Percentiles rank a stretch among this genome's conserved stretches.
phyloP scores from a whole-genome alignment of 2,329 filamentous ascomycete genomes.

The Grosmannia serpens region DNA sequence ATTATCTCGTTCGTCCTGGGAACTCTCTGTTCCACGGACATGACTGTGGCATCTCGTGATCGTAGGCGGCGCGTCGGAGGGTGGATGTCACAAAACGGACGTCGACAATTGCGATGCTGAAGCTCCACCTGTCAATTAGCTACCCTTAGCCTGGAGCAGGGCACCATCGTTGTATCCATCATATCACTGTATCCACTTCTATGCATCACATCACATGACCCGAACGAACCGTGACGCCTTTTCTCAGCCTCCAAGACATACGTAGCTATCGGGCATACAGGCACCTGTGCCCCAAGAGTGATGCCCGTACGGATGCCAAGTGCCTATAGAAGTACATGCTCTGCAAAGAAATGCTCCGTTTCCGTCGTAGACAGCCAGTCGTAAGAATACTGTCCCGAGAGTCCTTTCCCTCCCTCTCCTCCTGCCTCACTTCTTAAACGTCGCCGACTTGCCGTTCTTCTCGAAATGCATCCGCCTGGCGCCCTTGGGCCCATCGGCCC shows the following conservation, averaged over 20 bases:
- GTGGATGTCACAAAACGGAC: neutral
- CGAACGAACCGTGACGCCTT: neutral
- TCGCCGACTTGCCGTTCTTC: conserved; percentile 22
- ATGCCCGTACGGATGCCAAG: neutral
- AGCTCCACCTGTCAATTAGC: neutral
- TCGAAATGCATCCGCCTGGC: conserved; percentile 21
- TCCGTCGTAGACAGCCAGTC: neutral
- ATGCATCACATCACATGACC: neutral
- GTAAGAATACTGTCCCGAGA: neutral
- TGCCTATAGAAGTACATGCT: neutral
- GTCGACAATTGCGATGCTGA: neutral
- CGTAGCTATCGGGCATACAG: neutral
- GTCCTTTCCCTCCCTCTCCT: neutral
- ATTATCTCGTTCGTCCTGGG: neutral
- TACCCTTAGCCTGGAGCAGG: neutral
- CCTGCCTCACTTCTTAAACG: conserved; percentile 25
- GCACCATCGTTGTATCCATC: neutral
- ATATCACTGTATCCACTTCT: neutral
- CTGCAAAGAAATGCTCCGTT: neutral
- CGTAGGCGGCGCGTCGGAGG: neutral
- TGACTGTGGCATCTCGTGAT: neutral
- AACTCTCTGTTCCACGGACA: neutral
- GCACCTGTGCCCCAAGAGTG: neutral
- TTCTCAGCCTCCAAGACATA: neutral
- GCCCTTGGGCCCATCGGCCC: conserved; percentile 18